These are phyloP conservation scores for Lepidium campestre DNA, from an alignment of 441 rosid genomes.

Conservation along the genomic window DNA sequence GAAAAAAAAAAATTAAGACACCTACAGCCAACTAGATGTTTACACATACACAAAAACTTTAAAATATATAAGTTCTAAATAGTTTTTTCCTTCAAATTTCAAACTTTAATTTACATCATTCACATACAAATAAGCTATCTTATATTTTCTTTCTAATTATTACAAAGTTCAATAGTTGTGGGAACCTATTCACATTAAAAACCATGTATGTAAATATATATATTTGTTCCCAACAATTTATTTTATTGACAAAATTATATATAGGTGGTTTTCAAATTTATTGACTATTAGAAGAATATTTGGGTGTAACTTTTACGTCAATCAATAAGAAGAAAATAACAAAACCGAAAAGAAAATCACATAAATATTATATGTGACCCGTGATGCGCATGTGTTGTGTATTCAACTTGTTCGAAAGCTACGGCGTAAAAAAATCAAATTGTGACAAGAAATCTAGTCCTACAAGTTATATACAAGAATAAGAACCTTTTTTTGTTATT, in stretches of 20 bases:
- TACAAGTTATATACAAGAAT: conserved; percentile 15
- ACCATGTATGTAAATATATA: no score
- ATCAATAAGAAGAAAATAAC: background rate
- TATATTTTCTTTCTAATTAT: background rate
- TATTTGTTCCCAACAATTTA: no score
- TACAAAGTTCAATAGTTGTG: background rate
- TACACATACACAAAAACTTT: background rate
- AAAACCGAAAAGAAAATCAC: background rate
- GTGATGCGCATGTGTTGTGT: conserved; percentile 15
- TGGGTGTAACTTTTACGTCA: background rate
- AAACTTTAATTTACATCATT: background rate
- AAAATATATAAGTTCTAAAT: background rate
- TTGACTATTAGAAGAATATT: background rate
- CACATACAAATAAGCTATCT: background rate
- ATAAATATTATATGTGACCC: background rate
- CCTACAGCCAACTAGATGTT: background rate
- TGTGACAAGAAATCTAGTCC: background rate
- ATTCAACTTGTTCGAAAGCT: background rate
- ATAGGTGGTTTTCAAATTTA: background rate
- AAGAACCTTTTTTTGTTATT: background rate
- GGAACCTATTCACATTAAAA: no score
- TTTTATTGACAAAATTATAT: background rate
- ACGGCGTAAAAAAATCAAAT: background rate
- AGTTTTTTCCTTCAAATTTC: background rate
- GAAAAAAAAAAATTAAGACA: no score